These are phyloP conservation scores for Pythium aristosporum DNA, from an alignment of 352 stramenopile genomes.

Conservation along the genomic window DNA sequence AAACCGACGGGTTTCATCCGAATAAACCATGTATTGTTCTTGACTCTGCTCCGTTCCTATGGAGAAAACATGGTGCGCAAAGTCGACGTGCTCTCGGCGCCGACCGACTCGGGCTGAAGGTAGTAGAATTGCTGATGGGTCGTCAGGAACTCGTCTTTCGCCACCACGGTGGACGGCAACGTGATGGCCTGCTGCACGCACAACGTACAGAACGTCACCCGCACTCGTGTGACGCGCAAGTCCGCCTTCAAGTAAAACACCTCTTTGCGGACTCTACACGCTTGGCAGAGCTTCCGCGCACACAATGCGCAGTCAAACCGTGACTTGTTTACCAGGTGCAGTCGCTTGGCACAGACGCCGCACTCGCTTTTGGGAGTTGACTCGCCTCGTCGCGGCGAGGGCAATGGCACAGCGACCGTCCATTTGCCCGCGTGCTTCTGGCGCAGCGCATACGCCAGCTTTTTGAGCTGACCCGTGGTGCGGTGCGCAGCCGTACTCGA, in stretches of 20 bases:
- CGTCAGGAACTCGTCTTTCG: conserved; percentile 15
- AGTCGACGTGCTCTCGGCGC: too few species aligned
- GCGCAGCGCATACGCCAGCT: conserved; percentile 12
- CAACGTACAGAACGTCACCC: conserved; percentile 18
- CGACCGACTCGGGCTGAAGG: neutral
- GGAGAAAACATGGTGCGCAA: too few species aligned
- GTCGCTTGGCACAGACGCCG: conserved; percentile 13
- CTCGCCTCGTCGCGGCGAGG: neutral
- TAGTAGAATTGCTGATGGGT: conserved; percentile 14
- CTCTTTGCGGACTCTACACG: conserved; percentile 16
- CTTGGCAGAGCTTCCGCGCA: conserved; percentile 8
- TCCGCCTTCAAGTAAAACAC: conserved; percentile 13
- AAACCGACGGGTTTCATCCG: too few species aligned
- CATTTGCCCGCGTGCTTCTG: neutral
- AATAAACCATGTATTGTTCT: too few species aligned
- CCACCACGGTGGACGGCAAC: conserved; percentile 8
- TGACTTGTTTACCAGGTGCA: conserved; percentile 15
- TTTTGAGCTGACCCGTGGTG: conserved; percentile 9
- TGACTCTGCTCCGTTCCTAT: too few species aligned
- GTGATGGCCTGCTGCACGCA: conserved; percentile 17
- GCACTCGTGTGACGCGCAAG: neutral
- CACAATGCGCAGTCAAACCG: conserved; percentile 14
- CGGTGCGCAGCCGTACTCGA: conserved; percentile 3
- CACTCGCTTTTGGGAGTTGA: neutral
- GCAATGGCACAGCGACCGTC: conserved; percentile 9